Evolutionary conservation across 257 asterid species (phyloP).

Genomic region (Ilex asprella): DNA sequence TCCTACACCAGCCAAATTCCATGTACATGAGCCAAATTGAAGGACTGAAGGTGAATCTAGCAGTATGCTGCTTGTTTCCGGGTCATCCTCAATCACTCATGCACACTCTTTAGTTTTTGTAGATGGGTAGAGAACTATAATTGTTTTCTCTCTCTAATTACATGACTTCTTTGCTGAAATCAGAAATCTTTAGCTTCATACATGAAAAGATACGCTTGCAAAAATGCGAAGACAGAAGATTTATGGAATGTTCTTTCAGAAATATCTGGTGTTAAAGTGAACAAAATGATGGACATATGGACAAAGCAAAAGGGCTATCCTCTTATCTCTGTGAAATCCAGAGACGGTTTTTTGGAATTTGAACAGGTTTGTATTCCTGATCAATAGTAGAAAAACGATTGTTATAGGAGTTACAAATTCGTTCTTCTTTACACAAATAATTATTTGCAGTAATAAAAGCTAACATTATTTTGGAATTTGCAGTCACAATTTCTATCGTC

Average conservation of each 20-base stretch:
- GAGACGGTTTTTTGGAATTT: conserved; percentile 21
- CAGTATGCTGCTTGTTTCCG: too few relatives aligned
- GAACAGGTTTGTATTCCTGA: conserved; percentile 24
- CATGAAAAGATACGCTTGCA: conserved; percentile 30
- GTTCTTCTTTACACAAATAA: too few relatives aligned
- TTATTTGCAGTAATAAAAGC: too few relatives aligned
- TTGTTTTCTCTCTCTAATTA: background rate
- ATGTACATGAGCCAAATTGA: too few relatives aligned
- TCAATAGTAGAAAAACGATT: background rate
- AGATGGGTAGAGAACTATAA: background rate
- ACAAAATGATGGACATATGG: conserved; percentile 33
- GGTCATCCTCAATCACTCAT: too few relatives aligned
- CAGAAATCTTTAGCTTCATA: conserved; percentile 34
- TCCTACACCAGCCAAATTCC: too few relatives aligned
- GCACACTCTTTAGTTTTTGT: too few relatives aligned
- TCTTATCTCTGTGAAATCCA: conserved; percentile 24
- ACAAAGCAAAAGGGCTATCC: conserved; percentile 44
- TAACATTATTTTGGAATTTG: background rate
- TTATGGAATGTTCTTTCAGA: conserved; percentile 36
- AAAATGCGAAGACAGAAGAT: conserved; percentile 40
- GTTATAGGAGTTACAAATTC: background rate
- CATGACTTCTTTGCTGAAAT: conserved; percentile 1
- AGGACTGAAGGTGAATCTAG: too few relatives aligned
- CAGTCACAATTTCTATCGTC: conserved; percentile 29
- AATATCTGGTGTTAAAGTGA: conserved; percentile 29